Evolutionary conservation across 2,329 filamentous ascomycete species (phyloP).

Genomic region (Trichoderma breve): DNA sequence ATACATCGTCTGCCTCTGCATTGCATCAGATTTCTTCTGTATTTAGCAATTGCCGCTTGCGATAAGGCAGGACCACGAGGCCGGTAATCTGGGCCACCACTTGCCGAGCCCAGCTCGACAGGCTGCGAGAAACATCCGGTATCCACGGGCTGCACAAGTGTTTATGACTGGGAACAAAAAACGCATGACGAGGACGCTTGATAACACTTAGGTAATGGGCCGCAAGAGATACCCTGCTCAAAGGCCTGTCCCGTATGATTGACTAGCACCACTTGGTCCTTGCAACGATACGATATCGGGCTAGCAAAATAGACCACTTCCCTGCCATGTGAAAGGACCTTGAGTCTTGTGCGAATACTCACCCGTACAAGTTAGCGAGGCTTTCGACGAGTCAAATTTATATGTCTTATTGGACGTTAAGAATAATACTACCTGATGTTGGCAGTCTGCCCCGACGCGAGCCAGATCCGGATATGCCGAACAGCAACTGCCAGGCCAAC

Average conservation of each 20-base stretch:
- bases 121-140: neutral
- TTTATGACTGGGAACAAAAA: neutral
- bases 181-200: neutral
- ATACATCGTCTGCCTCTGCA: slow-evolving; percentile 3
- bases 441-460: slow-evolving; percentile 2
- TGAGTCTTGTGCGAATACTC: neutral
- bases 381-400: neutral
- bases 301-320: neutral
- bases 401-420: neutral
- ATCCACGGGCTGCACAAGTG: neutral
- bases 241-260: neutral
- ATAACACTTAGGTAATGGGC: slow-evolving; percentile 11
- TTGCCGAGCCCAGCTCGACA: neutral
- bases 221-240: neutral
- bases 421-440: neutral
- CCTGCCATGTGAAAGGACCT: neutral
- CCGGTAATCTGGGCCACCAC: neutral
- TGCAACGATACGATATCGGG: neutral
- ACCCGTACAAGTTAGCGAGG: neutral
- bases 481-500: neutral
- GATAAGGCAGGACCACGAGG: neutral
- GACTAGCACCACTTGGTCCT: neutral
- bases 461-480: slow-evolving; percentile 3
- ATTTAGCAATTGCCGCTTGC: neutral
- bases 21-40: neutral